A percentile compares a stretch with the other conserved stretches of the same genome.
Evolutionary conservation across 2,329 filamentous ascomycete genomes (phyloP).

Genomic region (Fusarium sp.): DNA sequence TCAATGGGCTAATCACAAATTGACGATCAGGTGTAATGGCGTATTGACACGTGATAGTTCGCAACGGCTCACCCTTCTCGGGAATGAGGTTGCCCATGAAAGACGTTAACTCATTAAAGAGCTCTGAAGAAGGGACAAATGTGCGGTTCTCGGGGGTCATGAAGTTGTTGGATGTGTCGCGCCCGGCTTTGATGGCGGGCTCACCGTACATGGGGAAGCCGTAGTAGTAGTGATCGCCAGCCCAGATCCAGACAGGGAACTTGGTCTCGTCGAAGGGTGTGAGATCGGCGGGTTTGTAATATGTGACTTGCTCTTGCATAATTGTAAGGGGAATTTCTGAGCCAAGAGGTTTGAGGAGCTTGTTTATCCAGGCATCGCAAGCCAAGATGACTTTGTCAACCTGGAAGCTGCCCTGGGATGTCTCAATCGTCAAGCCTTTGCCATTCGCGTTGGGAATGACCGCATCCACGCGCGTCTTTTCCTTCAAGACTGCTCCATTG

Average conservation of each 20-base stretch:
- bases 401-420: constrained; percentile 11
- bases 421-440: constrained; percentile 19
- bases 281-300: constrained; percentile 28
- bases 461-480: constrained; percentile 12
- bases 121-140: constrained; percentile 15
- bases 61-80: constrained; percentile 14
- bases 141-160: constrained; percentile 31
- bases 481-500: constrained; percentile 22
- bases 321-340: constrained; percentile 26
- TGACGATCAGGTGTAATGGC: constrained; percentile 41
- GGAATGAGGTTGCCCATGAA: constrained; percentile 30
- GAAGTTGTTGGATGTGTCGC: constrained; percentile 27
- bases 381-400: constrained; percentile 28
- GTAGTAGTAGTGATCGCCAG: constrained; percentile 13
- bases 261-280: constrained; percentile 5
- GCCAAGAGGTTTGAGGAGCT: constrained; percentile 22
- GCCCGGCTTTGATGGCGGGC: constrained; percentile 33
- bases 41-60: constrained; percentile 45
- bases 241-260: constrained; percentile 39
- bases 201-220: constrained; percentile 33
- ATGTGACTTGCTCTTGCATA: constrained; percentile 42
- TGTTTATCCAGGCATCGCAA: constrained; percentile 34
- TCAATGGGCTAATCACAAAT: constrained; percentile 38
- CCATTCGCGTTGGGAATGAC: constrained; percentile 2
- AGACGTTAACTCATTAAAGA: constrained; percentile 6